phyloP scores from a whole-genome alignment of 176 grass and related monocot species.

The Oryza glaberrima region DNA sequence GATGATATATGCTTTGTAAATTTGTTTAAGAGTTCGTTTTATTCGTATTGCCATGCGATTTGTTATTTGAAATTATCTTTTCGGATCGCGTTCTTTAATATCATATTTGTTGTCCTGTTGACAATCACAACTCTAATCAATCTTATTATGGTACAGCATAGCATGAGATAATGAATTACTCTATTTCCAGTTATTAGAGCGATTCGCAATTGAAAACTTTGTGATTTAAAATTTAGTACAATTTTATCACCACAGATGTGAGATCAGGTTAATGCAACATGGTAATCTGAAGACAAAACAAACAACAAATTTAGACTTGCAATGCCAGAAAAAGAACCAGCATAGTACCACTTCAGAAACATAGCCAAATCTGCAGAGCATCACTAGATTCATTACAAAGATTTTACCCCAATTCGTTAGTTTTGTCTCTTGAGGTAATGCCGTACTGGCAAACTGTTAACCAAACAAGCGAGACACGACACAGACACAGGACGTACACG shows the following conservation, averaged over 20 bases:
- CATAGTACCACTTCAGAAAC: neutral
- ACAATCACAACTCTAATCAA: too few species aligned
- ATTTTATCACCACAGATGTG: neutral
- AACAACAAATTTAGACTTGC: neutral
- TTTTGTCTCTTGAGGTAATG: constrained; percentile 11
- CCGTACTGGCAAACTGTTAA: neutral
- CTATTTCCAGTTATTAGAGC: too few species aligned
- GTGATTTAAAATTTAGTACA: neutral
- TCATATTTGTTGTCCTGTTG: too few species aligned
- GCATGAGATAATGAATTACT: too few species aligned
- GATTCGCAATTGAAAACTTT: too few species aligned
- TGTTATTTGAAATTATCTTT: too few species aligned
- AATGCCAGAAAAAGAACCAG: neutral
- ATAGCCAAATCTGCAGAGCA: constrained; percentile 8
- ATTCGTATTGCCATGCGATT: too few species aligned
- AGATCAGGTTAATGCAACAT: neutral
- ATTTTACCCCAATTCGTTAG: neutral
- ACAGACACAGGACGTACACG: neutral
- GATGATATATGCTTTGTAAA: too few species aligned
- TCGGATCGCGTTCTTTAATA: too few species aligned
- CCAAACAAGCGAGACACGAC: neutral
- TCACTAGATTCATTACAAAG: constrained; percentile 3
- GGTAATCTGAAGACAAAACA: neutral
- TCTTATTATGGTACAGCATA: too few species aligned
- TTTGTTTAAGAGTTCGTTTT: too few species aligned